Evolutionary conservation across 768 basidiomycete species (phyloP).

Genomic region (Pulveroboletus sp.): DNA sequence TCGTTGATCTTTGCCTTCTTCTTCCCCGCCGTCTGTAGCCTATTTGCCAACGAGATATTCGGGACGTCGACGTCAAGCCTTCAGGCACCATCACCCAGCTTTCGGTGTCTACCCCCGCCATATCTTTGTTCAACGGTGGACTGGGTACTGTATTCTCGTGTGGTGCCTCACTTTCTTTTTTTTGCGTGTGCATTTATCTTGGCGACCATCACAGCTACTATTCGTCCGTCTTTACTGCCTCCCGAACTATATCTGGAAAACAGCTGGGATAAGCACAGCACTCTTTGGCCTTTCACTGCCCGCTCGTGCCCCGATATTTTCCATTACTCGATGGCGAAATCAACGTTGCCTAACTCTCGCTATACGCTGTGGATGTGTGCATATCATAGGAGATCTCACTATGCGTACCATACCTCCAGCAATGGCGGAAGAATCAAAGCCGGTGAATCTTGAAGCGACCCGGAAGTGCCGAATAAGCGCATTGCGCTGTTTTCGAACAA

Average conservation of each 20-base stretch:
- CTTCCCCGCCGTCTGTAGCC: slow-evolving; percentile 56
- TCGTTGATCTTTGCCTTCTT: slow-evolving; percentile 58
- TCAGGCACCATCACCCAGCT: slow-evolving; percentile 36
- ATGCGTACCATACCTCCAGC: slow-evolving; percentile 27
- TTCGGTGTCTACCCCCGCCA: slow-evolving; percentile 42
- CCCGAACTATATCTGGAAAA: slow-evolving; percentile 60
- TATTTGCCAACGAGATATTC: slow-evolving; percentile 57
- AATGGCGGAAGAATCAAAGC: slow-evolving; percentile 3
- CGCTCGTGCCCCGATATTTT: slow-evolving; percentile 60
- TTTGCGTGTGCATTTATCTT: background rate
- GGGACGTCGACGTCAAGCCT: slow-evolving; percentile 27
- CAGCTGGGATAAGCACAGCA: slow-evolving; percentile 63
- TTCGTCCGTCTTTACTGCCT: slow-evolving; percentile 70
- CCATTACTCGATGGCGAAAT: slow-evolving; percentile 41
- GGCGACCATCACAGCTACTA: slow-evolving; percentile 45
- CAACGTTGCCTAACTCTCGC: slow-evolving; percentile 53
- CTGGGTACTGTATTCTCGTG: slow-evolving; percentile 72
- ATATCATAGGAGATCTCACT: slow-evolving; percentile 49
- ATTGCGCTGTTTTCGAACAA: slow-evolving; percentile 29
- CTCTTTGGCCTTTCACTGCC: slow-evolving; percentile 76
- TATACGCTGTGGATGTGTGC: slow-evolving; percentile 45
- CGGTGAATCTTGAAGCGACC: slow-evolving; percentile 1
- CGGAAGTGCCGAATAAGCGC: slow-evolving; percentile 25
- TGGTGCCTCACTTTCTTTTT: slow-evolving; percentile 20
- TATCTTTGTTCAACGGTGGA: slow-evolving; percentile 59